Evolutionary conservation across 2,329 filamentous ascomycete species (phyloP).

Genomic region (Sporothrix luriei): DNA sequence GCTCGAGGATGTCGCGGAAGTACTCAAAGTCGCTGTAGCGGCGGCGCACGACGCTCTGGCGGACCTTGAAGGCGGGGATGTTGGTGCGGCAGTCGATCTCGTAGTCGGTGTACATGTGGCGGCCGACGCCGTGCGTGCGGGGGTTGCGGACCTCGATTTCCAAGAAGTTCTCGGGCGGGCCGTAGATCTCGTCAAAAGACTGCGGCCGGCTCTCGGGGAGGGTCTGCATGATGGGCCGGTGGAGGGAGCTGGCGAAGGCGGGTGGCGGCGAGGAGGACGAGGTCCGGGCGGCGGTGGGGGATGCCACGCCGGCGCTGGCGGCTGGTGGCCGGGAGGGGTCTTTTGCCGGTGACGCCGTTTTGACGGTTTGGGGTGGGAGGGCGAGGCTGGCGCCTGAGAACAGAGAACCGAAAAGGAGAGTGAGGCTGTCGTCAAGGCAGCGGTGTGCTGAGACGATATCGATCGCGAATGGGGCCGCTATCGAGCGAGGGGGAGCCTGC

Average conservation of each 20-base stretch:
- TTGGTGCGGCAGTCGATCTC: constrained; percentile 98
- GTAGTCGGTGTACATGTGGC: constrained; percentile 98
- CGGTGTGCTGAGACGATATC: background rate
- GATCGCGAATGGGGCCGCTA: background rate
- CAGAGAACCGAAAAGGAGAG: background rate
- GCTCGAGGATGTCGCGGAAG: constrained; percentile 96
- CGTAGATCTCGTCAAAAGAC: constrained; percentile 98
- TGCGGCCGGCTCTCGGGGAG: constrained; percentile 79
- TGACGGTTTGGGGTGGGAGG: constrained; percentile 42
- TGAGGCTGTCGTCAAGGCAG: background rate
- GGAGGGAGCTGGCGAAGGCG: constrained; percentile 38
- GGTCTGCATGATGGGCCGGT: constrained; percentile 55
- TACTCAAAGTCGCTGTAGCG: constrained; percentile 99
- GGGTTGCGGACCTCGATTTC: constrained; percentile 98
- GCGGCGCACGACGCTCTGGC: constrained; percentile 81
- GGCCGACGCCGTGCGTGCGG: constrained; percentile 89
- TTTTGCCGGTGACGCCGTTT: constrained; percentile 50
- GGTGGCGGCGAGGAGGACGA: constrained; percentile 45
- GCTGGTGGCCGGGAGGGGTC: constrained; percentile 41
- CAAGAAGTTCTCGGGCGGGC: constrained; percentile 95
- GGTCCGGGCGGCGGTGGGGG: constrained; percentile 35
- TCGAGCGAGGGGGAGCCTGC: background rate
- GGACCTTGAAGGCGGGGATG: constrained; percentile 97
- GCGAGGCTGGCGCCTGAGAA: background rate
- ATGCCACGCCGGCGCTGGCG: constrained; percentile 35